A percentile compares a stretch with the other conserved stretches of the same genome.
Conservation (phyloP, 2,329 filamentous ascomycete species). For the Nothophaeocryptopus gaeumannii region DNA sequence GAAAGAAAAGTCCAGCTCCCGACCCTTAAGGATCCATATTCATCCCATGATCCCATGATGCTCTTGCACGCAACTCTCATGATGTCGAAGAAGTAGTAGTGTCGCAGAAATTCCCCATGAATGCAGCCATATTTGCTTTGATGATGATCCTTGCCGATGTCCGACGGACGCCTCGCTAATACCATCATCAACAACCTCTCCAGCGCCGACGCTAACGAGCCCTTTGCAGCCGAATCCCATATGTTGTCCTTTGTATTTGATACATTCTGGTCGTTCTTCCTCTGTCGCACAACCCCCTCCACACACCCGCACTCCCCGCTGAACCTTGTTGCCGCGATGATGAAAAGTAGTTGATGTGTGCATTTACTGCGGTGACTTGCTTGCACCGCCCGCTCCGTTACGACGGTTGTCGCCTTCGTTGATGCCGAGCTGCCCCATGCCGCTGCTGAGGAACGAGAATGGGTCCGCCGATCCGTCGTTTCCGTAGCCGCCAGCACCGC, state of each 20-base stretch:
- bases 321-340: background rate
- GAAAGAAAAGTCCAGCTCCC: conserved; percentile 4
- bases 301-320: background rate
- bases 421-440: conserved; percentile 70
- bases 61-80: background rate
- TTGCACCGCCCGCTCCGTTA: conserved; percentile 36
- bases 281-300: background rate
- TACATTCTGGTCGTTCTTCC: conserved; percentile 20
- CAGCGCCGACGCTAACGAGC: conserved; percentile 26
- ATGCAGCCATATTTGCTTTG: conserved; percentile 14
- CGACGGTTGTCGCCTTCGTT: conserved; percentile 52
- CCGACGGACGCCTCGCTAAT: conserved; percentile 26
- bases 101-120: no score
- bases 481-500: conserved; percentile 39
- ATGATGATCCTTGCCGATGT: conserved; percentile 20
- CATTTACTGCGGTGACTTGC: conserved; percentile 34
- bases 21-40: background rate
- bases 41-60: conserved; percentile 3
- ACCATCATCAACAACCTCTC: conserved; percentile 23
- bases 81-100: background rate
- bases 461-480: conserved; percentile 65
- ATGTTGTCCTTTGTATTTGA: conserved; percentile 25
- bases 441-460: conserved; percentile 74
- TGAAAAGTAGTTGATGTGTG: background rate
- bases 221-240: conserved; percentile 28